Conservation (phyloP, 768 basidiomycete genomes). For the Leccinum obscurum region DNA sequence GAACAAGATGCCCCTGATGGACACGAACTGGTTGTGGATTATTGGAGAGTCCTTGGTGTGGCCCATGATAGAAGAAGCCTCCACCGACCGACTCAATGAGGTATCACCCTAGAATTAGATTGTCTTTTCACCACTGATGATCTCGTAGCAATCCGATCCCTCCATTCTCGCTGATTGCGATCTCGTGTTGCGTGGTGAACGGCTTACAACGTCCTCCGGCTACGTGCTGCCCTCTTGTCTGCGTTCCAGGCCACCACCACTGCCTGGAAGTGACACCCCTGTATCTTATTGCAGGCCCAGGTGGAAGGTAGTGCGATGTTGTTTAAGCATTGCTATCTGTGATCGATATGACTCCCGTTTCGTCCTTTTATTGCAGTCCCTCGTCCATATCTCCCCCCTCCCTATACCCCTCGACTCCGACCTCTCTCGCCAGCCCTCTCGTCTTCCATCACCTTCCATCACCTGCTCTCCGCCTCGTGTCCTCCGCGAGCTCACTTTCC, state of each 20-base stretch:
- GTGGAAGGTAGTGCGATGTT: too few species aligned
- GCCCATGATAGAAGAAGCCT: constrained; percentile 90
- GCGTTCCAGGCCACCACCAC: constrained; percentile 80
- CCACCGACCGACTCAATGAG: constrained; percentile 88
- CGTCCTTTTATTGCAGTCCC: constrained; percentile 69
- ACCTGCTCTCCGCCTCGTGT: constrained; percentile 30
- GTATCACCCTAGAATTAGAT: constrained; percentile 37
- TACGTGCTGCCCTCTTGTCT: constrained; percentile 77
- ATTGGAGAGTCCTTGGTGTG: constrained; percentile 85
- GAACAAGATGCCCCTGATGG: constrained; percentile 90
- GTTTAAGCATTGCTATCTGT: too few species aligned
- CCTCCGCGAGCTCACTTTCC: constrained; percentile 66
- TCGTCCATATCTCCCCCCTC: constrained; percentile 60
- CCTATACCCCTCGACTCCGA: constrained; percentile 51
- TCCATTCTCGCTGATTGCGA: too few species aligned
- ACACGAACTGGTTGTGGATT: constrained; percentile 90
- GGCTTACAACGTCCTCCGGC: constrained; percentile 78
- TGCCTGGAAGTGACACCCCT: too few species aligned
- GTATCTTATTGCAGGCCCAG: too few species aligned
- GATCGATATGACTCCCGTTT: constrained; percentile 54
- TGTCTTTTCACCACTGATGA: too few species aligned
- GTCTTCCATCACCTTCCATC: constrained; percentile 14
- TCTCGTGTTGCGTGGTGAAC: too few species aligned
- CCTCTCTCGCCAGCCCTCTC: constrained; percentile 30
- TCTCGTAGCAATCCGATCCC: too few species aligned